Percentiles rank a stretch among this genome's conserved stretches.
These are phyloP conservation scores for Haematococcus lacustris DNA, from an alignment of 139 green algal genomes.

Conservation along the genomic window DNA sequence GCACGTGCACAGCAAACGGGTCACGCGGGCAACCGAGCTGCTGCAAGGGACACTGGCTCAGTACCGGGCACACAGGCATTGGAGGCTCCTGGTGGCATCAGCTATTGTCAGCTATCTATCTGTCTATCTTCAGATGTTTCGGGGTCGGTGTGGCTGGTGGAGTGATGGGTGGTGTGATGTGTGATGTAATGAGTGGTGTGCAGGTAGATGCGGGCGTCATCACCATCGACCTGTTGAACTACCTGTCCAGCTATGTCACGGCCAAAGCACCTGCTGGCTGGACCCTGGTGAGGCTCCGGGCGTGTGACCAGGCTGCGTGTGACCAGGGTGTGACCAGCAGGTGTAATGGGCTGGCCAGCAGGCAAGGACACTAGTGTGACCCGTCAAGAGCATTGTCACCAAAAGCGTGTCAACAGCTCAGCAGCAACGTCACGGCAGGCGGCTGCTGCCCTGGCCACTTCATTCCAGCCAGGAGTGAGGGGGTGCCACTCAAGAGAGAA, in stretches of 20 bases:
- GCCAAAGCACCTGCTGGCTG: conserved; percentile 49
- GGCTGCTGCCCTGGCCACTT: background rate
- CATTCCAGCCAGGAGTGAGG: background rate
- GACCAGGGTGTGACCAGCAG: too few relatives aligned
- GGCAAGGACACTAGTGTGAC: background rate
- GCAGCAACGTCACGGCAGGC: background rate
- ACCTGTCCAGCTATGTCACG: conserved; percentile 69
- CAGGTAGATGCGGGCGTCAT: conserved; percentile 20
- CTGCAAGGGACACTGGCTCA: too few relatives aligned
- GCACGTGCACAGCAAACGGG: too few relatives aligned
- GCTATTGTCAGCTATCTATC: too few relatives aligned
- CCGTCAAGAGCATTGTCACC: background rate
- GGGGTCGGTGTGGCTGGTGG: too few relatives aligned
- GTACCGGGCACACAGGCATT: too few relatives aligned
- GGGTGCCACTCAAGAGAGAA: background rate
- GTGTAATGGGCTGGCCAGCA: background rate
- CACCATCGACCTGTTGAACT: conserved; percentile 66
- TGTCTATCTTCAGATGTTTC: too few relatives aligned
- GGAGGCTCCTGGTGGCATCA: too few relatives aligned
- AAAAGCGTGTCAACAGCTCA: background rate
- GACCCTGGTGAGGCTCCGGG: conserved; percentile 34
- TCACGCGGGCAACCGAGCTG: too few relatives aligned
- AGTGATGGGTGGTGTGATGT: too few relatives aligned
- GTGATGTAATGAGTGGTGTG: too few relatives aligned
- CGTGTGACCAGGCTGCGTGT: background rate